Base-by-base conservation (phyloP, 495 filamentous ascomycete genomes). In the Hyaloscypha hepaticicola region DNA sequence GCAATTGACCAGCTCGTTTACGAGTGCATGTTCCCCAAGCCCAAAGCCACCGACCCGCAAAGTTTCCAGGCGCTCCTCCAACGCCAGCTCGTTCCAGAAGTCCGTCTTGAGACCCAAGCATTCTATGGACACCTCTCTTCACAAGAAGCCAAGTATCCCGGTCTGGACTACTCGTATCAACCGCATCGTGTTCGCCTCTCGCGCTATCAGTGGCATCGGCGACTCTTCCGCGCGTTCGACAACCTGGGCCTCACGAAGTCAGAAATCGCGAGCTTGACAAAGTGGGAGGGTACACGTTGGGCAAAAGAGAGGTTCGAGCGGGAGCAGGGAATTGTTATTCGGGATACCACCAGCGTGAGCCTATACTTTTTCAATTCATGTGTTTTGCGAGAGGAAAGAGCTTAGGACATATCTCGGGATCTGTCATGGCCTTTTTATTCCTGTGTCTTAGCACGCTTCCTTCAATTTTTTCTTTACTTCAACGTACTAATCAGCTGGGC, bases 271-370 rank as follows among this genome's bases (percentile, higher is more conserved):
- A 83, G 79, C 14, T 78, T 97, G 64, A 96, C 93, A 66, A 89
- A 89, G 70, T 97, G 93, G 93, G 91, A 96, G 73, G 93, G 93
- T n/a, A 96, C 93, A 58, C 88, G 89, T 68, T 96, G 89, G 80
- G 93, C 93, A 29, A 88, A 92, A 64, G 87, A 94, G 72, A 85
- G 88, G 16, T 96, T 89, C 73, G 93, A 97, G 77, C 78, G 79
- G 49, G 91, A 96, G 71, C 86, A 91, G 69, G 85, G 87, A 3
- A 79, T 88, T 53, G 79, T 70, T 24, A 91, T 97, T 67, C 75
- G 76, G 63, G 93, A 97, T 73, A 96, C 93, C 3, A 92, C 92
- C 1, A 86, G 86, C 61, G 38, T 45, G 38, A 45, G 38, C 38
- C n/a, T n/a, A n/a, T n/a, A n/a, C n/a, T 19, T 45, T 45, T 14